Base-by-base conservation (phyloP, 495 filamentous ascomycete genomes). In the Copromyces sp. region DNA sequence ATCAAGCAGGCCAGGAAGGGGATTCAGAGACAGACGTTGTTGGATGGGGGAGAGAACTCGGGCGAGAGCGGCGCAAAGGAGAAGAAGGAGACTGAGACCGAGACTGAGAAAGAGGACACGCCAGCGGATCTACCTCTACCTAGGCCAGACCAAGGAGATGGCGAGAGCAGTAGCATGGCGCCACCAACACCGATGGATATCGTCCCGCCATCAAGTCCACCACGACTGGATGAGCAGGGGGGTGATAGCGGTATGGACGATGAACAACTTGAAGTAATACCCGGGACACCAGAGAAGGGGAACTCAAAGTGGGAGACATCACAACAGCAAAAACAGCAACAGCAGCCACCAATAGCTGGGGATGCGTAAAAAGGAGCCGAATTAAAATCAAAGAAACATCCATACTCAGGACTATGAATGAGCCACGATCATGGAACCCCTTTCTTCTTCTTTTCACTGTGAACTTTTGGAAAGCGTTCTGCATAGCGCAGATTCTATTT, bases 1-100 rank as follows among this genome's bases (percentile, higher is more conserved):
- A 93, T 97, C 70, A 90, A 89, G 4, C 88, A 88, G 75, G 94
- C 94, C 29, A 77, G 74, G 70, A 75, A 39, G 70, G 74, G 75
- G 37, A 72, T 69, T 68, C 61, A 35, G 76, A 80, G 20, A 71
- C 39, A 20, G 72, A 35, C 5, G 45, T 70, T 12, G 45, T 70
- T 12, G 68, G 70, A 14, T 9, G 39, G 44, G 9, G 44, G 39
- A 32, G 3, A 47, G 29, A 72, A n/a, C 24, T 24, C 24, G 32
- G 68, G 29, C 2, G 32, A 17, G 32, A 17, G 24, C 2, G 20
- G 24, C 2, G 20, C 3, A 29, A 37, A 45, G 8, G 39, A 45
- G 39, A 38, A 74, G 47, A 40, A 9, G 29, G 59, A 16, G 69
- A 3, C 5, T 3, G 35, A 37, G 35, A 2, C 35, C 0, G 35